A percentile compares a stretch with the other conserved stretches of the same genome.
Evolutionary conservation across 805 yeast genomes (phyloP).

Genomic region (Scheffersomyces lignosus): DNA sequence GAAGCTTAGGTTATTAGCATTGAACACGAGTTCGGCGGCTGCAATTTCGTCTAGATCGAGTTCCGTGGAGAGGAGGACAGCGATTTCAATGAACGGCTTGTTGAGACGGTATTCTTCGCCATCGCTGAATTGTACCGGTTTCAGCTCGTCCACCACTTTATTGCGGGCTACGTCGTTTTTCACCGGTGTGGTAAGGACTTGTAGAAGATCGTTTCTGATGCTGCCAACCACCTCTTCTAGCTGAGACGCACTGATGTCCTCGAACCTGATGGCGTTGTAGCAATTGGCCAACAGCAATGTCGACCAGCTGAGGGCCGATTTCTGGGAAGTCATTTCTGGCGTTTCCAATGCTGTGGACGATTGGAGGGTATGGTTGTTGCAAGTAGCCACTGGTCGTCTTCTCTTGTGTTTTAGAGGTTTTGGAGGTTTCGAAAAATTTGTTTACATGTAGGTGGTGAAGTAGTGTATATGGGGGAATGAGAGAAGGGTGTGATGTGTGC

Average conservation of each 20-base stretch:
- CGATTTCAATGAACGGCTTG: conserved; percentile 59
- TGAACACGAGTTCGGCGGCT: conserved; percentile 66
- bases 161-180: conserved; percentile 50
- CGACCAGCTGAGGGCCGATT: not conserved
- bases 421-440: too few relatives aligned
- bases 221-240: conserved; percentile 24
- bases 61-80: conserved; percentile 56
- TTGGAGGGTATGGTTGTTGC: too few relatives aligned
- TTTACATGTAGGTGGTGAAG: too few relatives aligned
- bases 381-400: too few relatives aligned
- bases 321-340: too few relatives aligned
- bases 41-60: conserved; percentile 66
- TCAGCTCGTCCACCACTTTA: conserved; percentile 36
- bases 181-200: conserved; percentile 40
- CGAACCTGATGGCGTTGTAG: conserved; percentile 44
- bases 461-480: too few relatives aligned
- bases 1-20: conserved; percentile 39
- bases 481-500: too few relatives aligned
- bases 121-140: conserved; percentile 47
- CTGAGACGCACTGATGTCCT: conserved; percentile 16
- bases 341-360: too few relatives aligned
- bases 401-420: too few relatives aligned
- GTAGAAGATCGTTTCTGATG: conserved; percentile 47
- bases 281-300: conserved; percentile 36
- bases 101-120: conserved; percentile 64